Conservation (phyloP, 73 alveolate genomes). For the Blepharisma stoltei region DNA sequence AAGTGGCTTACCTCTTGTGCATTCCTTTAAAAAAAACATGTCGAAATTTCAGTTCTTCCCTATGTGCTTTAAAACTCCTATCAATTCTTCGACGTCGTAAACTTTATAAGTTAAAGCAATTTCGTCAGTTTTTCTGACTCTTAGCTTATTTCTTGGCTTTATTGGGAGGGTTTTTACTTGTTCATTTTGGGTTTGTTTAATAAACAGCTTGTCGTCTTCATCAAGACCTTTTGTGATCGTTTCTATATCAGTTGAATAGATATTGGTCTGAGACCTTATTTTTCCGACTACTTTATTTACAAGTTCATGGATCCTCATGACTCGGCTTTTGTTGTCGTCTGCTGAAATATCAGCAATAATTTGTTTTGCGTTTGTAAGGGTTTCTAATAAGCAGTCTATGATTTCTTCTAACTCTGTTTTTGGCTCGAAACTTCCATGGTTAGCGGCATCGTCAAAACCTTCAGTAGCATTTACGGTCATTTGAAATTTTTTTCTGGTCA, state of each 20-base stretch:
- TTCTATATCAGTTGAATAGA: neutral
- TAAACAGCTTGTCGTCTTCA: neutral
- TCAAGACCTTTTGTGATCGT: neutral
- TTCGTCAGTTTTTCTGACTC: no score
- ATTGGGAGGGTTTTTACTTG: neutral
- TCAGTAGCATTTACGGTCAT: neutral
- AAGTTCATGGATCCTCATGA: no score
- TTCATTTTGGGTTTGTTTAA: slow-evolving; percentile 4
- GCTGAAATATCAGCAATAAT: no score
- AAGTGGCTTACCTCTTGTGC: neutral
- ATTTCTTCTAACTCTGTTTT: slow-evolving; percentile 12
- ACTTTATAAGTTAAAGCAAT: neutral
- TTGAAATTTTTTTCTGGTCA: neutral
- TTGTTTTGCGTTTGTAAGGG: neutral
- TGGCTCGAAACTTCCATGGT: neutral
- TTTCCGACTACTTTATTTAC: no score
- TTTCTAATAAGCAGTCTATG: no score
- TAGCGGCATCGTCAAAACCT: neutral
- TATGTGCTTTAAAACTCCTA: neutral
- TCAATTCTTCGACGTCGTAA: neutral
- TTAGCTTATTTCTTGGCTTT: no score
- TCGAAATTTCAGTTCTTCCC: slow-evolving; percentile 7
- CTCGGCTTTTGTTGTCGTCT: no score
- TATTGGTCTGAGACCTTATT: neutral
- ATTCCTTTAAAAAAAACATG: neutral